These are phyloP conservation scores for Backusella luteola DNA, from an alignment of 192 early-diverging fungal genomes.

Conservation along the genomic window DNA sequence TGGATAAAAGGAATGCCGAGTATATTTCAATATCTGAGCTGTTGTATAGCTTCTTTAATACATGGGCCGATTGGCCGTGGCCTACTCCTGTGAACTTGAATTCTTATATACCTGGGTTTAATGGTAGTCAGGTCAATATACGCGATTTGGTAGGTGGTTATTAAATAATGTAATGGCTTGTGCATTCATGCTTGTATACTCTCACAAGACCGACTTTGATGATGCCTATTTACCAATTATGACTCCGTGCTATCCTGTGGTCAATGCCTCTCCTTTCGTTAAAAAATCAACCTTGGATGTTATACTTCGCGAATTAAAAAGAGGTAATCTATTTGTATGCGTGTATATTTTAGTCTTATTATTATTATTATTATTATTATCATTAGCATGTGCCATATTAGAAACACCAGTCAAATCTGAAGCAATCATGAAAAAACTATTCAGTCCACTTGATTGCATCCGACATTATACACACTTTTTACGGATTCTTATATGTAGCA, in stretches of 20 bases:
- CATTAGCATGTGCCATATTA: background rate
- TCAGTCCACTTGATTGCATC: constrained; percentile 11
- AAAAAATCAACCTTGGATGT: constrained; percentile 23
- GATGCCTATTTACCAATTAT: constrained; percentile 26
- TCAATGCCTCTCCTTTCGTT: constrained; percentile 17
- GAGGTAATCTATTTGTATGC: constrained; percentile 12
- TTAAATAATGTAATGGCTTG: background rate
- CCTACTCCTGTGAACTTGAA: constrained; percentile 20
- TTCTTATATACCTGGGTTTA: background rate
- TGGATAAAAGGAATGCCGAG: background rate
- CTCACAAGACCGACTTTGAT: constrained; percentile 11
- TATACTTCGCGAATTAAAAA: constrained; percentile 18
- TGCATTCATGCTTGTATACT: background rate
- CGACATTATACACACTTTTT: constrained; percentile 22
- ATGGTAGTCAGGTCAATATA: background rate
- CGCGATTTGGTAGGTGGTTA: background rate
- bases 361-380: background rate
- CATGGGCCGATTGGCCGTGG: constrained; percentile 31
- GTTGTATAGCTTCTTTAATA: constrained; percentile 19
- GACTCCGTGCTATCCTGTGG: constrained; percentile 33
- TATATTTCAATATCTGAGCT: background rate
- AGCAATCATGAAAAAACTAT: constrained; percentile 16
- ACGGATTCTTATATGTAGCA: constrained; percentile 11
- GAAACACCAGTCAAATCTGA: background rate
- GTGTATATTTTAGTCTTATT: background rate